Percentiles rank a stretch among this genome's conserved stretches.
Evolutionary conservation across 23 red algal genomes (phyloP).

Genomic region (Gracilariopsis chorda): DNA sequence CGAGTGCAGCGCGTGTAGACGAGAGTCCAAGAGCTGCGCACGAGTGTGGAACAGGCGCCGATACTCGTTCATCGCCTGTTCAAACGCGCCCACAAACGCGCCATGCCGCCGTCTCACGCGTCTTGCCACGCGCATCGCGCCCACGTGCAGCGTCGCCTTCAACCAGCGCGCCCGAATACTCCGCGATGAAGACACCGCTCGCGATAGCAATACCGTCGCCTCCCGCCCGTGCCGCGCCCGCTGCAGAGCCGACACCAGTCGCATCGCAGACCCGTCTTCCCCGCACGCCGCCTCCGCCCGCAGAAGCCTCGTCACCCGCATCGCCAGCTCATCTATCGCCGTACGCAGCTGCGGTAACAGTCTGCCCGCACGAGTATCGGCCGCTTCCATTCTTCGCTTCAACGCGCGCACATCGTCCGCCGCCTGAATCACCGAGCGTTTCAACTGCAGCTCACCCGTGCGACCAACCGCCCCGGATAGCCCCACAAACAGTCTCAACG

Average conservation of each 20-base stretch:
- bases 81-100: not conserved
- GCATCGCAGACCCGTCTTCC: not conserved
- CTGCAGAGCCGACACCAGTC: not conserved
- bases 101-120: not conserved
- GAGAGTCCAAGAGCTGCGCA: not conserved
- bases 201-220: not conserved
- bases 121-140: not conserved
- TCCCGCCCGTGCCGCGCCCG: not conserved
- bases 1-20: not conserved
- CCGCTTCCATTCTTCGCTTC: constrained; percentile 8
- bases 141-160: not conserved
- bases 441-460: not conserved
- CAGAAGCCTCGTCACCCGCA: not conserved
- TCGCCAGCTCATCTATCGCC: not conserved
- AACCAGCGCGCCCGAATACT: not conserved
- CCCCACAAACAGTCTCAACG: not conserved
- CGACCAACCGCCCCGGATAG: not conserved
- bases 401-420: constrained; percentile 7
- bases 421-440: not conserved
- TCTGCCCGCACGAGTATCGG: not conserved
- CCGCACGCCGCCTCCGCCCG: not conserved
- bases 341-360: not conserved
- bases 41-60: not conserved
- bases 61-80: constrained; percentile 9
- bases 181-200: not conserved